Evolutionary conservation across 1,139 yeast genomes (phyloP), one percentile per base, ranked within the genome.

Genomic region (Suzukiozyma palmioleophila): DNA sequence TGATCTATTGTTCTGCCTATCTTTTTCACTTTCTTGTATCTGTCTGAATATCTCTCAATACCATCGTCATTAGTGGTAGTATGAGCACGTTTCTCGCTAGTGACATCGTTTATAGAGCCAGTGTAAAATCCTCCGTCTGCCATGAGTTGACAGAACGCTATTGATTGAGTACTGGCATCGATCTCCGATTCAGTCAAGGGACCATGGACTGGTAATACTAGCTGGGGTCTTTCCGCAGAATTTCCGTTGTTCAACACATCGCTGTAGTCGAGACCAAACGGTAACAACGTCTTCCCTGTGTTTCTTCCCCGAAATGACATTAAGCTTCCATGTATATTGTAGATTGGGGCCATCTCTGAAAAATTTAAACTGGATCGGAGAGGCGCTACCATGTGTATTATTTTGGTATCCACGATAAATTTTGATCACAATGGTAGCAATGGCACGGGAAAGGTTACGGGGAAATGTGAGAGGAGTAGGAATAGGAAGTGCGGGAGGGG

Each of bases 1-100:
- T 86, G 95, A 48, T 83, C 84, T 13, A 85, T 77, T 3, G 94
- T 81, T 41, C 84, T 73, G 1, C 92, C 92, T n/a, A 82, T 75
- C 52, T 77, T 82, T 42, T 86, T 76, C 46, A 79, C 81, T 54
- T 84, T 84, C 49, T 84, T 71, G 57, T 83, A 86, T 53, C 70
- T 73, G 57, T 86, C 95, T 3, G 89, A 77, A 54, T 84, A 84
- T 51, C 95, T 70, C 51, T 80, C 77, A 32, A 86, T 75, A 0
- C 88, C 88, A 54, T 83, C 75, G 0, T 65, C 56, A 2, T 60
- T 54, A 7, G 51, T 49, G 8, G 50, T 45, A 16, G 41, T 76
- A 41, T n/a, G 31, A 28, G 16, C 10, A 10, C 30, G 11, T 39
- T 43, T 28, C 38, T 41, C 8, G 44, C 9, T 11, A 24, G 44